Evolutionary conservation across 768 basidiomycete species (phyloP).

Genomic region (Butyriboletus loyo): DNA sequence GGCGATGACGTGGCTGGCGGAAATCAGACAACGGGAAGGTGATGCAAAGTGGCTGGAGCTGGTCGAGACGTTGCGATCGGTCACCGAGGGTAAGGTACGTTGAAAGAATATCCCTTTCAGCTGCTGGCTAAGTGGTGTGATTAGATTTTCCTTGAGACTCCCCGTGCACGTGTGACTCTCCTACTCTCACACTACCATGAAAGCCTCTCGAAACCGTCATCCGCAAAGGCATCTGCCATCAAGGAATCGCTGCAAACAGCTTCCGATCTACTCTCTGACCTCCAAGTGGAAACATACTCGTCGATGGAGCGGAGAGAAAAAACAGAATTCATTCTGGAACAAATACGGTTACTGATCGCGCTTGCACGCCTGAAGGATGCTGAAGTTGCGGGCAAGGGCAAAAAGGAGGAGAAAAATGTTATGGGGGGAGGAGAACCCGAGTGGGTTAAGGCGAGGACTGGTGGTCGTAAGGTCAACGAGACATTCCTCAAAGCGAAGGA

Average conservation of each 20-base stretch:
- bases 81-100: slow-evolving; percentile 95
- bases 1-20: slow-evolving; percentile 76
- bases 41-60: slow-evolving; percentile 80
- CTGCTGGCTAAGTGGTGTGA: slow-evolving; percentile 1
- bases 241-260: slow-evolving; percentile 81
- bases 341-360: slow-evolving; percentile 86
- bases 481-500: slow-evolving; percentile 85
- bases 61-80: slow-evolving; percentile 82
- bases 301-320: slow-evolving; percentile 98
- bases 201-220: slow-evolving; percentile 46
- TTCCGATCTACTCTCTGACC: slow-evolving; percentile 87
- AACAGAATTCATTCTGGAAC: slow-evolving; percentile 96
- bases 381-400: slow-evolving; percentile 55
- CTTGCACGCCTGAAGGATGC: slow-evolving; percentile 75
- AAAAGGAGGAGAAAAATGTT: slow-evolving; percentile 48
- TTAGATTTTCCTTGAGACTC: slow-evolving; percentile 95
- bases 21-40: slow-evolving; percentile 66
- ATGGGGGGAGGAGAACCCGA: slow-evolving; percentile 77
- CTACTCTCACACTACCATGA: slow-evolving; percentile 86
- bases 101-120: neutral
- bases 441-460: slow-evolving; percentile 91
- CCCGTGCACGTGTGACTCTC: slow-evolving; percentile 90
- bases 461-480: slow-evolving; percentile 91
- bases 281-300: slow-evolving; percentile 98
- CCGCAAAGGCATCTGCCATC: slow-evolving; percentile 34